A percentile compares a stretch with the other conserved stretches of the same genome.
These are phyloP conservation scores for Cyberlindnera maclurae DNA, from an alignment of 805 yeast species.

Conservation along the genomic window DNA sequence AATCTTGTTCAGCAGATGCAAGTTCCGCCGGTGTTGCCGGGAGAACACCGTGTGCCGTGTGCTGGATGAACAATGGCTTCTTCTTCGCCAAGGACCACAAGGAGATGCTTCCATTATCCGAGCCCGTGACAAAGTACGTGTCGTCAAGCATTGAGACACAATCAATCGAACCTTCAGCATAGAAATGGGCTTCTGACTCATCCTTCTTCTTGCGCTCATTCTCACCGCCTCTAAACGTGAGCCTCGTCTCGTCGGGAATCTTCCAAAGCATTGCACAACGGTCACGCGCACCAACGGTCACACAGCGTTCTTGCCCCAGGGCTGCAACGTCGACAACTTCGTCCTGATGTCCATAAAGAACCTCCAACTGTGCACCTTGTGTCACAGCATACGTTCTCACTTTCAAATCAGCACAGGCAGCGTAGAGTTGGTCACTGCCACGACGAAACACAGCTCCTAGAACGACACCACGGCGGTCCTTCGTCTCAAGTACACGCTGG, in stretches of 20 bases:
- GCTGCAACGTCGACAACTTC: constrained; percentile 76
- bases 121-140: constrained; percentile 87
- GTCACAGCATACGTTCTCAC: constrained; percentile 81
- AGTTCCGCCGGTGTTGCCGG: constrained; percentile 42
- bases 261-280: constrained; percentile 96
- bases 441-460: constrained; percentile 72
- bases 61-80: constrained; percentile 66
- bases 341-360: constrained; percentile 94
- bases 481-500: constrained; percentile 69
- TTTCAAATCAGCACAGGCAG: constrained; percentile 87
- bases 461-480: constrained; percentile 63
- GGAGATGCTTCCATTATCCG: constrained; percentile 87
- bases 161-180: constrained; percentile 83
- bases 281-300: constrained; percentile 92
- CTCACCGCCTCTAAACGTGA: constrained; percentile 91
- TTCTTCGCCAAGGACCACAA: constrained; percentile 89
- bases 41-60: constrained; percentile 72
- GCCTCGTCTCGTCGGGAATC: constrained; percentile 88
- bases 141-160: constrained; percentile 89
- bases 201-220: constrained; percentile 30
- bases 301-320: constrained; percentile 81
- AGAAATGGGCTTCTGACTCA: constrained; percentile 33
- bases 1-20: constrained; percentile 44
- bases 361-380: constrained; percentile 85
- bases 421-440: constrained; percentile 78